Percentiles rank a stretch among this genome's conserved stretches.
phyloP scores from a whole-genome alignment of 768 basidiomycete genomes.

The Tephrocybe sp. region DNA sequence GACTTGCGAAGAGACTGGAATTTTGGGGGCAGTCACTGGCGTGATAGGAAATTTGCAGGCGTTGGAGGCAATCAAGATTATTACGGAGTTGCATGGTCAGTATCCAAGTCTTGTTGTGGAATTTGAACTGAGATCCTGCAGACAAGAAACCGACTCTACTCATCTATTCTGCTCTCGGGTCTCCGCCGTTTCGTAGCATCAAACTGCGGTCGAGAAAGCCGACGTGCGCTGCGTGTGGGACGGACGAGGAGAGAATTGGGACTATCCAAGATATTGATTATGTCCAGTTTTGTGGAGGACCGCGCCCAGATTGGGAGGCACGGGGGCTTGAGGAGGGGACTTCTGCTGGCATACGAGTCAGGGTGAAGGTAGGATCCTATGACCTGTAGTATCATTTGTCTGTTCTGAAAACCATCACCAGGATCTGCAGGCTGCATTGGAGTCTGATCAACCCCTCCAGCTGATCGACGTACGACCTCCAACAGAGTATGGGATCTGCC shows the following conservation, averaged over 20 bases:
- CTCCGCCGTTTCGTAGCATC: slow-evolving; percentile 77
- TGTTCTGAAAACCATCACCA: background rate
- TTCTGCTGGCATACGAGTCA: slow-evolving; percentile 39
- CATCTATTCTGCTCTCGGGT: slow-evolving; percentile 66
- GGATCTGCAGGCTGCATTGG: slow-evolving; percentile 30
- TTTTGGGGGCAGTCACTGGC: slow-evolving; percentile 88
- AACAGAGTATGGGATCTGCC: slow-evolving; percentile 86
- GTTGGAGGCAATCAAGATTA: slow-evolving; percentile 73
- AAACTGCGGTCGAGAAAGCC: slow-evolving; percentile 73
- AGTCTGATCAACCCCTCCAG: slow-evolving; percentile 24
- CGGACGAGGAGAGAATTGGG: slow-evolving; percentile 39
- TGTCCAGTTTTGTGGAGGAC: slow-evolving; percentile 83
- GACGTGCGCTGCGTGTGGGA: slow-evolving; percentile 77
- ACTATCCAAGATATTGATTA: slow-evolving; percentile 69
- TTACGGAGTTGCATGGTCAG: slow-evolving; percentile 24
- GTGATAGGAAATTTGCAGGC: slow-evolving; percentile 90
- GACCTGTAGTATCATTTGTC: background rate
- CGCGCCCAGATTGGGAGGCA: slow-evolving; percentile 62
- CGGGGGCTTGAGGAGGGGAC: slow-evolving; percentile 47
- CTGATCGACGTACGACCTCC: slow-evolving; percentile 81
- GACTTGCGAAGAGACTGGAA: slow-evolving; percentile 86
- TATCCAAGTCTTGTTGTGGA: background rate
- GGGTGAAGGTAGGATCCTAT: slow-evolving; percentile 47
- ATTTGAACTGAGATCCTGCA: too few relatives aligned
- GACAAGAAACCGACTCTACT: slow-evolving; percentile 31